These are phyloP conservation scores for Malus hybrid DNA, from an alignment of 331 rosid genomes.

Conservation along the genomic window DNA sequence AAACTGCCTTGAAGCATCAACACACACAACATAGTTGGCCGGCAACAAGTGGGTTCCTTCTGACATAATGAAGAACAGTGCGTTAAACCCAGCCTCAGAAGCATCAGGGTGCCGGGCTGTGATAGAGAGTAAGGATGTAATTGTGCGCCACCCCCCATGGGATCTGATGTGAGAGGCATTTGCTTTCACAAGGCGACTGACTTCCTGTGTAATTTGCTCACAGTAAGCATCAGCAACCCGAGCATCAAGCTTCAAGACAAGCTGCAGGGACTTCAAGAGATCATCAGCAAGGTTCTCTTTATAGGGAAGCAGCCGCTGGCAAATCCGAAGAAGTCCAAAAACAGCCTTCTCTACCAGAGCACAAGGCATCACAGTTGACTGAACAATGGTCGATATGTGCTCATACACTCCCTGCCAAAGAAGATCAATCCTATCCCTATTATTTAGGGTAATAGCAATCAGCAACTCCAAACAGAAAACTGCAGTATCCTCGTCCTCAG, in stretches of 20 bases:
- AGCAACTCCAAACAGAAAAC: slow-evolving; percentile 93
- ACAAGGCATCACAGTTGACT: slow-evolving; percentile 89
- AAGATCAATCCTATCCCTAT: slow-evolving; percentile 88
- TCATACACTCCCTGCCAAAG: slow-evolving; percentile 97
- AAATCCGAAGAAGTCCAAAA: slow-evolving; percentile 90
- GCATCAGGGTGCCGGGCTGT: slow-evolving; percentile 92
- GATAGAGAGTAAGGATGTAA: slow-evolving; percentile 70
- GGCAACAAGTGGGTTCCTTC: slow-evolving; percentile 82
- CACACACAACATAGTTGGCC: slow-evolving; percentile 66
- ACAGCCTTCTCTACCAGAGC: slow-evolving; percentile 97
- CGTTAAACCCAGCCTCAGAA: slow-evolving; percentile 92
- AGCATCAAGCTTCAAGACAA: slow-evolving; percentile 94
- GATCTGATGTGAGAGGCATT: slow-evolving; percentile 96
- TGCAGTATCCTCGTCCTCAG: slow-evolving; percentile 98
- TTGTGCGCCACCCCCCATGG: slow-evolving; percentile 89
- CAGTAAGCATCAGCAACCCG: slow-evolving; percentile 96
- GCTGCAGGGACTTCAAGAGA: slow-evolving; percentile 88
- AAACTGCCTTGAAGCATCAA: slow-evolving; percentile 88
- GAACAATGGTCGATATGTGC: slow-evolving; percentile 90
- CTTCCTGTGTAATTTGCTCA: slow-evolving; percentile 97
- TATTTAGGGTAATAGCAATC: slow-evolving; percentile 91
- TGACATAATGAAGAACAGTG: slow-evolving; percentile 75
- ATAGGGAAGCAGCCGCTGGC: slow-evolving; percentile 98
- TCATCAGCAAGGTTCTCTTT: slow-evolving; percentile 94
- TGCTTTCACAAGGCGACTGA: slow-evolving; percentile 89